Conservation (phyloP, 2,329 filamentous ascomycete species). For the Ascocoryne sarcoides region DNA sequence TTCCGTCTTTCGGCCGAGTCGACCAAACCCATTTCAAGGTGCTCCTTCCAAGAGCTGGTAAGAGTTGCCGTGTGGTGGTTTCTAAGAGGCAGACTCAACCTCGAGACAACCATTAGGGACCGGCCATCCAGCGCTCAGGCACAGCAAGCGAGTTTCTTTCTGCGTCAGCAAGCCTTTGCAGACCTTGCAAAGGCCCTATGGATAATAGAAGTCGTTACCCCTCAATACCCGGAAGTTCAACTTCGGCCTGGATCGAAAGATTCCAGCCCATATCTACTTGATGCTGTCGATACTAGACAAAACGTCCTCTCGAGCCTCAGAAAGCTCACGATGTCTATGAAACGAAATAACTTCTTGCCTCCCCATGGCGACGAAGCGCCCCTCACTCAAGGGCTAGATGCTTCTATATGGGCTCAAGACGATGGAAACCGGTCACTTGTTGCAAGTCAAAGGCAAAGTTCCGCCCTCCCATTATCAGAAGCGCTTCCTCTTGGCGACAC, state of each 20-base stretch:
- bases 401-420: constrained; percentile 74
- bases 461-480: constrained; percentile 43
- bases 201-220: constrained; percentile 51
- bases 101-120: constrained; percentile 64
- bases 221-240: constrained; percentile 21
- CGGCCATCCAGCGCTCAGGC: constrained; percentile 46
- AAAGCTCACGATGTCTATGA: constrained; percentile 74
- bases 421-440: constrained; percentile 23
- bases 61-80: constrained; percentile 85
- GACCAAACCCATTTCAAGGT: constrained; percentile 55
- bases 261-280: constrained; percentile 27
- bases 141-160: constrained; percentile 44
- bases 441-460: constrained; percentile 18
- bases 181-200: constrained; percentile 81
- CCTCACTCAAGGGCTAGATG: constrained; percentile 71
- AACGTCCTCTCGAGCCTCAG: constrained; percentile 56
- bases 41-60: constrained; percentile 57
- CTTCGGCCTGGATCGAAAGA: constrained; percentile 13
- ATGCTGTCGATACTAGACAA: constrained; percentile 42
- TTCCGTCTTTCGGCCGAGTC: constrained; percentile 73
- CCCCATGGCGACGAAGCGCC: constrained; percentile 52
- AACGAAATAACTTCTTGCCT: constrained; percentile 70
- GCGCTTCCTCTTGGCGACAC: constrained; percentile 73
- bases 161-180: constrained; percentile 69
- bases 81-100: constrained; percentile 64